phyloP scores from a whole-genome alignment of 2,329 filamentous ascomycete species.

The Colletotrichum phormii region DNA sequence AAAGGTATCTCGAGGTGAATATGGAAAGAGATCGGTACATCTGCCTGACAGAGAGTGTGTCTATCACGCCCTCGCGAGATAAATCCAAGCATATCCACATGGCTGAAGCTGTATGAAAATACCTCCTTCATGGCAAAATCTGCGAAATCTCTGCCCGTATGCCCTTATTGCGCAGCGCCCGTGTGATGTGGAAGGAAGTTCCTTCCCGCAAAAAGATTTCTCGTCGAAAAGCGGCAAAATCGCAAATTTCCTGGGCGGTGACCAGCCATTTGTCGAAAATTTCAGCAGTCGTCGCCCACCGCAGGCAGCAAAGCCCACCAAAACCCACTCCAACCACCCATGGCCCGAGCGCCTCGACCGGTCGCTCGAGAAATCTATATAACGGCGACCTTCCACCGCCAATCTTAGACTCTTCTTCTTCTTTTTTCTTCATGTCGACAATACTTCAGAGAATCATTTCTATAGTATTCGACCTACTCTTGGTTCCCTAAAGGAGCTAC shows the following conservation, averaged over 20 bases:
- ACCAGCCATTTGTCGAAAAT: conserved; percentile 25
- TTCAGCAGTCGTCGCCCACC: conserved; percentile 17
- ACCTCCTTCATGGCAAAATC: not conserved
- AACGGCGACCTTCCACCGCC: conserved; percentile 44
- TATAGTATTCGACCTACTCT: conserved; percentile 96
- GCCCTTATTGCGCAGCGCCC: not conserved
- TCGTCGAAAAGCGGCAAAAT: conserved; percentile 21
- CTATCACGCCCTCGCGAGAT: too few species aligned
- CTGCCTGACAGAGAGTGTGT: not conserved
- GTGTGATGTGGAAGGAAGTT: conserved; percentile 3
- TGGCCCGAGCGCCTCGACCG: conserved; percentile 11
- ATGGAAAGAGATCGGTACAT: not conserved
- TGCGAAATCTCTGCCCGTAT: not conserved
- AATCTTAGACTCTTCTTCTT: conserved; percentile 53
- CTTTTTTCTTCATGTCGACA: conserved; percentile 70
- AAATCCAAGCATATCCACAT: not conserved
- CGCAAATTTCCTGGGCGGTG: not conserved
- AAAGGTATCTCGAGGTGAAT: not conserved
- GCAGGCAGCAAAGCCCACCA: conserved; percentile 6
- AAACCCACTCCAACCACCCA: not conserved
- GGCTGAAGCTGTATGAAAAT: not conserved
- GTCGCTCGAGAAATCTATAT: conserved; percentile 50
- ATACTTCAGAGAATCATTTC: conserved; percentile 91
- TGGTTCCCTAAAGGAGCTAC: conserved; percentile 93
- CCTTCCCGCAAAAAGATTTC: not conserved